These are phyloP conservation scores for Actinomortierella wolfii DNA, from an alignment of 371 early-diverging fungal species.

Conservation along the genomic window DNA sequence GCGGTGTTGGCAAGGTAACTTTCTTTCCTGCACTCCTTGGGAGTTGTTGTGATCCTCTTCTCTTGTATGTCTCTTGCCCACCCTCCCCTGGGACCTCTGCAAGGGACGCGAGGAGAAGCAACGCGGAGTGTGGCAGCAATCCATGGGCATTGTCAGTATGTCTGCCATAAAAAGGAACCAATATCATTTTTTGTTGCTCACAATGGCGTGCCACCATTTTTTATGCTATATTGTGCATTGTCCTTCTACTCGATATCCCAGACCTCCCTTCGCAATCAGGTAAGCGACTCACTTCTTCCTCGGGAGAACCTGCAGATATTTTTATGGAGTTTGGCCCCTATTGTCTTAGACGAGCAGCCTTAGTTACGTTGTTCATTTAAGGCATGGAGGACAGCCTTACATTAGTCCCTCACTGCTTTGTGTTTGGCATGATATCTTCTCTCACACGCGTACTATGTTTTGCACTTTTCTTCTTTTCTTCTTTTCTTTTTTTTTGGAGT, in stretches of 20 bases:
- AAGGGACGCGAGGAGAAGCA: not conserved
- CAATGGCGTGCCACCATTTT: no score
- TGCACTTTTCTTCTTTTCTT: not conserved
- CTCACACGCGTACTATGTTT: no score
- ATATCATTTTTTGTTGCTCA: no score
- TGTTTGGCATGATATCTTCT: not conserved
- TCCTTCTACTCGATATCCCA: not conserved
- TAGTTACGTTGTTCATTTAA: no score
- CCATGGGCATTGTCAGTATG: not conserved
- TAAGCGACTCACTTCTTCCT: slow-evolving; percentile 5
- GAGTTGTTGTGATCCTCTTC: not conserved
- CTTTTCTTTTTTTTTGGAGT: slow-evolving; percentile 21
- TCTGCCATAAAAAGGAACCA: no score
- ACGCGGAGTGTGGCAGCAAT: slow-evolving; percentile 12
- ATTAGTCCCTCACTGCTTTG: no score
- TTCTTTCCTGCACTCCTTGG: not conserved
- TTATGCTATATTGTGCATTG: no score
- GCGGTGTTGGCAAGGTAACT: slow-evolving; percentile 82
- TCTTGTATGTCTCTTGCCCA: not conserved
- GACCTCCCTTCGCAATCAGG: slow-evolving; percentile 47
- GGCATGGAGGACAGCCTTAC: no score
- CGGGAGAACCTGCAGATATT: not conserved
- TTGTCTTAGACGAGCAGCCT: not conserved
- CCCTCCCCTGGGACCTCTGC: not conserved
- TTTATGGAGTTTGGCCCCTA: not conserved